Percentiles rank a stretch among this genome's conserved stretches.
Conservation (phyloP, 441 rosid species). For the Populus hybrid region DNA sequence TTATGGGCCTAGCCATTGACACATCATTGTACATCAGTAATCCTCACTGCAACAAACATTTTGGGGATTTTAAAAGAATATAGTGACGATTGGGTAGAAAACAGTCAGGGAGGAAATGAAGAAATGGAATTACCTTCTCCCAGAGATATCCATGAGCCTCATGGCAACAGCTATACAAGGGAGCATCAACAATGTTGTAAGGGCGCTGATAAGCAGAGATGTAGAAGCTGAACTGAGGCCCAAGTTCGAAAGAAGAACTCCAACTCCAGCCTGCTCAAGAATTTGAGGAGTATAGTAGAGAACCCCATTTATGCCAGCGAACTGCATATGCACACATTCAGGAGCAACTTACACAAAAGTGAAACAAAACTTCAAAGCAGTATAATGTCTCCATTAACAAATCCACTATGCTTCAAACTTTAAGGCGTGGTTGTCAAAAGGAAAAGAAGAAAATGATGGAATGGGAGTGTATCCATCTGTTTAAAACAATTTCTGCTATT, state of each 20-base stretch:
- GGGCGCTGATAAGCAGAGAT: constrained; percentile 71
- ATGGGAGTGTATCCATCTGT: not conserved
- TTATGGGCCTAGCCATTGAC: too few relatives aligned
- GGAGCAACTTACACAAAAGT: not conserved
- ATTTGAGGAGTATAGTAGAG: constrained; percentile 96
- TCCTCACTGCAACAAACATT: not conserved
- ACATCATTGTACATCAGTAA: too few relatives aligned
- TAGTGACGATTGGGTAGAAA: not conserved
- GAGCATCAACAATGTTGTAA: constrained; percentile 89
- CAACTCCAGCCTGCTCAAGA: constrained; percentile 91
- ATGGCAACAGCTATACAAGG: constrained; percentile 88
- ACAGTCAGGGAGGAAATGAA: constrained; percentile 2
- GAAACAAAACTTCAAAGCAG: not conserved
- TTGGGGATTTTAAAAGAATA: not conserved
- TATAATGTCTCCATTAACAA: not conserved
- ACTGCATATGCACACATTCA: constrained; percentile 37
- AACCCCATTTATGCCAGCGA: constrained; percentile 92
- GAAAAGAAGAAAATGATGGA: not conserved
- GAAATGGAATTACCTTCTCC: constrained; percentile 58
- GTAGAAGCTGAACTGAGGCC: constrained; percentile 68
- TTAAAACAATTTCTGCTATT: not conserved
- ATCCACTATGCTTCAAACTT: not conserved
- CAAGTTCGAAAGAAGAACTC: constrained; percentile 72
- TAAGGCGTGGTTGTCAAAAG: not conserved
- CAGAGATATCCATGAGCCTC: constrained; percentile 92